phyloP scores from a whole-genome alignment of 768 basidiomycete species.

The Fomitopsis serialis region DNA sequence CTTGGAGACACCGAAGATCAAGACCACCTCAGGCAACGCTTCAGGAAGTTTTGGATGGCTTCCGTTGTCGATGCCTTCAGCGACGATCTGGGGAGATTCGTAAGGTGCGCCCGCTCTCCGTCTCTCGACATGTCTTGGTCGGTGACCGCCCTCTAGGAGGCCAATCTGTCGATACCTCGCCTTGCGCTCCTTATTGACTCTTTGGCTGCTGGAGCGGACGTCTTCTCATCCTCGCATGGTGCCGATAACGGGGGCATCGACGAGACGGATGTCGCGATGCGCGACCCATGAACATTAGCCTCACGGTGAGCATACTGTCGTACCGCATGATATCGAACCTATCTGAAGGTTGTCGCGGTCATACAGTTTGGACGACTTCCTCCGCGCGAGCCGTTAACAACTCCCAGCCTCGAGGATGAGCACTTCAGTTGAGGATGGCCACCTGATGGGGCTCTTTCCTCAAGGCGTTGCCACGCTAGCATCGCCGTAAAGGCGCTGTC shows the following conservation, averaged over 20 bases:
- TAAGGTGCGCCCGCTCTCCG: slow-evolving; percentile 44
- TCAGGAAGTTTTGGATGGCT: slow-evolving; percentile 85
- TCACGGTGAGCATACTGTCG: not conserved
- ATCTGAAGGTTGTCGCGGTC: no score
- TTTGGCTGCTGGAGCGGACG: slow-evolving; percentile 71
- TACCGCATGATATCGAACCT: no score
- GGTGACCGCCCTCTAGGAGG: slow-evolving; percentile 39
- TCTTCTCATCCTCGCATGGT: slow-evolving; percentile 45
- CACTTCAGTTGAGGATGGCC: no score
- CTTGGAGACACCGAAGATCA: slow-evolving; percentile 37
- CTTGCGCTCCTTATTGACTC: slow-evolving; percentile 78
- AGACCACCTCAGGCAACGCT: slow-evolving; percentile 54
- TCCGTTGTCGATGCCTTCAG: slow-evolving; percentile 78
- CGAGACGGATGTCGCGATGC: slow-evolving; percentile 73
- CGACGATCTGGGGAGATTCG: slow-evolving; percentile 81
- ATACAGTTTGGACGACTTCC: no score
- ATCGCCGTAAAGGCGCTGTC: no score
- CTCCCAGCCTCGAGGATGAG: no score
- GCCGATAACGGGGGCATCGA: slow-evolving; percentile 34
- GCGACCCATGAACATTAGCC: not conserved
- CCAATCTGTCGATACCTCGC: slow-evolving; percentile 61
- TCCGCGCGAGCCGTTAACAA: no score
- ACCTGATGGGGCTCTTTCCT: no score
- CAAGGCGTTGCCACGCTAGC: no score
- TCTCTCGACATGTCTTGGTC: slow-evolving; percentile 21